Evolutionary conservation across 805 yeast species (phyloP).

Genomic region (Saturnispora silvae): DNA sequence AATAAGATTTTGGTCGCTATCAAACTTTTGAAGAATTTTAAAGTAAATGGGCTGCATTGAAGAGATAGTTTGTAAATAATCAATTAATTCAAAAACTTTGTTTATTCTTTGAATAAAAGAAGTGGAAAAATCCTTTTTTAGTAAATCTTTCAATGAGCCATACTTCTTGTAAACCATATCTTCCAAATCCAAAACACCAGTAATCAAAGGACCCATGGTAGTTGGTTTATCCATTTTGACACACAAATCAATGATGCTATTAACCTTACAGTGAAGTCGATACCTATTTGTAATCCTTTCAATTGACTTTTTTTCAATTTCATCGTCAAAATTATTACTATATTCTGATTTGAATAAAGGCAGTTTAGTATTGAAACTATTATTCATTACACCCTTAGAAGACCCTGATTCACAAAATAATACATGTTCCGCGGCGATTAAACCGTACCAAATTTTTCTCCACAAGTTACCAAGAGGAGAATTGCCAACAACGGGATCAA

Average conservation of each 20-base stretch:
- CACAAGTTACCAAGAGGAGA: constrained; percentile 32
- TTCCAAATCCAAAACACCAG: constrained; percentile 30
- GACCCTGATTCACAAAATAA: constrained; percentile 40
- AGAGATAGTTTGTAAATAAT: constrained; percentile 22
- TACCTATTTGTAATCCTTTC: constrained; percentile 23
- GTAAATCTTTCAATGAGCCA: constrained; percentile 22
- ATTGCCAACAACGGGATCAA: constrained; percentile 17
- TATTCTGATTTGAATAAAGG: constrained; percentile 32
- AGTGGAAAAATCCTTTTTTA: constrained; percentile 19
- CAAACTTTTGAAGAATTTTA: constrained; percentile 30
- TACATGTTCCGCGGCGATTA: constrained; percentile 35
- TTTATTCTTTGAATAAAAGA: constrained; percentile 15
- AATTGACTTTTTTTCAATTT: constrained; percentile 33
- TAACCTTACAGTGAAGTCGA: constrained; percentile 23
- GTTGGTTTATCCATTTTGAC: constrained; percentile 32
- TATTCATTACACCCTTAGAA: constrained; percentile 30
- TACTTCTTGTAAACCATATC: constrained; percentile 21
- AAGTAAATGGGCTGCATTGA: constrained; percentile 32
- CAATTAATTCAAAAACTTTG: constrained; percentile 16
- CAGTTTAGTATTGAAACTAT: constrained; percentile 39
- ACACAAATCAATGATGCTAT: constrained; percentile 28
- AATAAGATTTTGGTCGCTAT: constrained; percentile 22
- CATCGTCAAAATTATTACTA: constrained; percentile 29
- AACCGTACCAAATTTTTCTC: constrained; percentile 50
- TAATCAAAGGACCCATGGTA: constrained; percentile 29